phyloP scores from a whole-genome alignment of 1,139 yeast species.

The Blastobotrys serpentis region DNA sequence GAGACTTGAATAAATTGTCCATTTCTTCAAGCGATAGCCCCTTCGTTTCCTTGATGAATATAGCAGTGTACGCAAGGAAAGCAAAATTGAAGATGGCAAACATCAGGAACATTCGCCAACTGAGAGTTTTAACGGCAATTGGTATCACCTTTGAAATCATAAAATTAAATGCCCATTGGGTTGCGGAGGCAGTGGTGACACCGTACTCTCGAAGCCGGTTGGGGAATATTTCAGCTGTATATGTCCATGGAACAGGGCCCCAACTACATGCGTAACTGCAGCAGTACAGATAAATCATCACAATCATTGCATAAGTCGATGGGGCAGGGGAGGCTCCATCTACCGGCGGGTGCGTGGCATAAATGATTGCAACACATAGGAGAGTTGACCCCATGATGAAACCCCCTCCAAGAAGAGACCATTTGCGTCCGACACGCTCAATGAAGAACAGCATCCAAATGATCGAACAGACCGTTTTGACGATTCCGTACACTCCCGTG shows the following conservation, averaged over 20 bases:
- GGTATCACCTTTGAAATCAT: constrained; percentile 38
- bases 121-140: constrained; percentile 17
- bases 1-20: constrained; percentile 48
- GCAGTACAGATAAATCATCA: constrained; percentile 40
- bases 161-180: constrained; percentile 52
- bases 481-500: constrained; percentile 52
- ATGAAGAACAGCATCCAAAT: constrained; percentile 47
- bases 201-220: constrained; percentile 52
- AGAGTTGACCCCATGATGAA: constrained; percentile 43
- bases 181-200: constrained; percentile 49
- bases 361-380: constrained; percentile 28
- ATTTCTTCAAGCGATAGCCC: constrained; percentile 67
- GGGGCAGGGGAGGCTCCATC: constrained; percentile 7
- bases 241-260: constrained; percentile 45
- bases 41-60: constrained; percentile 63
- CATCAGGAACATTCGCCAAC: constrained; percentile 24
- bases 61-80: constrained; percentile 43
- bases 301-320: constrained; percentile 25
- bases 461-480: constrained; percentile 49
- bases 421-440: constrained; percentile 53
- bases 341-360: constrained; percentile 27
- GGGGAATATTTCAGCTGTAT: constrained; percentile 54
- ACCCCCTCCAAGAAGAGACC: constrained; percentile 49
- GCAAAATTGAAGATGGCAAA: constrained; percentile 25
- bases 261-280: constrained; percentile 38